Percentiles rank a stretch among this genome's conserved stretches.
phyloP scores from a whole-genome alignment of 345 rosid species.

The Populus ilicifolia region DNA sequence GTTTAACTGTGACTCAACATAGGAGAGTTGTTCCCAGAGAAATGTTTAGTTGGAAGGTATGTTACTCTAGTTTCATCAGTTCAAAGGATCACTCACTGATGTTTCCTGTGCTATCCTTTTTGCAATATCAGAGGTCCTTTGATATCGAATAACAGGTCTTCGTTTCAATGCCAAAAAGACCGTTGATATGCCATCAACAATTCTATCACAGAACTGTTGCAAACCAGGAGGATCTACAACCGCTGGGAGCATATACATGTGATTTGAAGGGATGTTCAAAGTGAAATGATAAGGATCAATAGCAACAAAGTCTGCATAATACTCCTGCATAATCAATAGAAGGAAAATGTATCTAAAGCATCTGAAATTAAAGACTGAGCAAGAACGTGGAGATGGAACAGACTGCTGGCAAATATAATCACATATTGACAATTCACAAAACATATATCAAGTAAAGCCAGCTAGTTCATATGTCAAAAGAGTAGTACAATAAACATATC shows the following conservation, averaged over 20 bases:
- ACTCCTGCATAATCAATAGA: constrained; percentile 64
- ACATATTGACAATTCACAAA: not conserved
- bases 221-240: constrained; percentile 87
- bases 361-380: not conserved
- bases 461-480: not conserved
- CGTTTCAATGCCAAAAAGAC: constrained; percentile 83
- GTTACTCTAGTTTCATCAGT: not conserved
- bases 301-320: constrained; percentile 90
- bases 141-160: constrained; percentile 89
- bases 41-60: not conserved
- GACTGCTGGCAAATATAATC: not conserved
- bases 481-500: not conserved
- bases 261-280: constrained; percentile 73
- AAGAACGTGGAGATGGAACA: not conserved
- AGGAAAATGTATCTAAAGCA: not conserved
- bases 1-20: not conserved
- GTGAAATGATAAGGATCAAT: constrained; percentile 85
- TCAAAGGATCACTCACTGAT: constrained; percentile 50
- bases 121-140: constrained; percentile 89
- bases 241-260: constrained; percentile 90
- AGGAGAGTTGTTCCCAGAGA: not conserved
- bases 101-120: constrained; percentile 96
- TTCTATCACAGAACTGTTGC: constrained; percentile 79
- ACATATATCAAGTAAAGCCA: not conserved
- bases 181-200: constrained; percentile 84